Evolutionary conservation across 176 grass and related monocot genomes (phyloP).

Genomic region (Zea luxurians): DNA sequence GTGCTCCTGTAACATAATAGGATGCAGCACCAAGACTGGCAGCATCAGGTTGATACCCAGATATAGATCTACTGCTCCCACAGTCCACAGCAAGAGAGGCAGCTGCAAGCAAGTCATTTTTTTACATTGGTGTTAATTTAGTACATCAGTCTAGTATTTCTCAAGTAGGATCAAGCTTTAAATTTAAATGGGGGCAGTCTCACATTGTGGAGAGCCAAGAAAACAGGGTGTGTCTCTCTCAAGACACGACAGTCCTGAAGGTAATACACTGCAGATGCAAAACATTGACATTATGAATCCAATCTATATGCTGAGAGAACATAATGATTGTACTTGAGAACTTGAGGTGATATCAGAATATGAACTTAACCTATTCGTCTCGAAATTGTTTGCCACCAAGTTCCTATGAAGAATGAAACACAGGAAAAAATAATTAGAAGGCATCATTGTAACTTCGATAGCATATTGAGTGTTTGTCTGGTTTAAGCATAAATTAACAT

Average conservation of each 20-base stretch:
- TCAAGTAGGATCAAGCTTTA: neutral
- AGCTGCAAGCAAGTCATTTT: conserved; percentile 49
- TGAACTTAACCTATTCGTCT: conserved; percentile 46
- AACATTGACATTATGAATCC: neutral
- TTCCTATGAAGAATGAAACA: conserved; percentile 52
- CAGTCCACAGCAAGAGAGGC: conserved; percentile 61
- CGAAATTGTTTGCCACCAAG: conserved; percentile 80
- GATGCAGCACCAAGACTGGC: conserved; percentile 44
- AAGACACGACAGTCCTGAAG: conserved; percentile 59
- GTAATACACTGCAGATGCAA: conserved; percentile 48
- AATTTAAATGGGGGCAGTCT: conserved; percentile 26
- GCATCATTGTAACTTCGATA: neutral
- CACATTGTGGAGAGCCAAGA: conserved; percentile 66
- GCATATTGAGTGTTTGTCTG: neutral
- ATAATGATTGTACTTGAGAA: neutral
- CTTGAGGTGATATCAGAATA: neutral
- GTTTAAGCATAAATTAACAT: neutral
- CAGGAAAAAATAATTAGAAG: neutral
- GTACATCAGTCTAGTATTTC: neutral
- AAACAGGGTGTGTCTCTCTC: conserved; percentile 65
- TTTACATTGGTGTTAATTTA: neutral
- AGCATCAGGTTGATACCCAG: conserved; percentile 56
- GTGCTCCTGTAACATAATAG: conserved; percentile 49
- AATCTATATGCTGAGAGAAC: conserved; percentile 10
- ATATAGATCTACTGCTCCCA: conserved; percentile 50